phyloP scores from a whole-genome alignment of 352 stramenopile genomes.

The Globisporangium irregulare region DNA sequence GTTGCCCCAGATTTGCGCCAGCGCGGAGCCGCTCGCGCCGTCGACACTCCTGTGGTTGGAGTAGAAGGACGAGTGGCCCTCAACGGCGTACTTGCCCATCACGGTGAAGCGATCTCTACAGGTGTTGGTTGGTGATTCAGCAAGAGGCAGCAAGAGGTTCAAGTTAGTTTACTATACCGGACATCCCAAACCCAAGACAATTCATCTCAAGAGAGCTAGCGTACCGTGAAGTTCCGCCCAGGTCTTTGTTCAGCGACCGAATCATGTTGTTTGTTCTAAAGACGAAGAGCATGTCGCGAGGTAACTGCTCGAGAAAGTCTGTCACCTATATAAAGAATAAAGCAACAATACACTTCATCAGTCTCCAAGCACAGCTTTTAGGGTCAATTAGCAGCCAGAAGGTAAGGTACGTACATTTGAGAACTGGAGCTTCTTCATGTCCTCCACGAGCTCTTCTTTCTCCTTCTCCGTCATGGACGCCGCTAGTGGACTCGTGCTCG shows the following conservation, averaged over 20 bases:
- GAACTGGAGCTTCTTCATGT: conserved; percentile 65
- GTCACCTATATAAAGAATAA: conserved; percentile 36
- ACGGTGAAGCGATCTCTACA: conserved; percentile 69
- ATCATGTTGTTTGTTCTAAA: conserved; percentile 92
- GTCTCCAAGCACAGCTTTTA: neutral
- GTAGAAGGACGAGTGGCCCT: conserved; percentile 56
- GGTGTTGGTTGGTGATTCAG: neutral
- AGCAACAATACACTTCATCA: neutral
- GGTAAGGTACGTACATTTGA: conserved; percentile 42
- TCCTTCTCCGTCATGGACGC: conserved; percentile 70
- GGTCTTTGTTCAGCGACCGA: conserved; percentile 85
- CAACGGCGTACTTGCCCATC: conserved; percentile 71
- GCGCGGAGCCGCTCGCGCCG: neutral
- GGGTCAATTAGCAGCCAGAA: neutral
- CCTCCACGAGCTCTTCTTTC: conserved; percentile 44
- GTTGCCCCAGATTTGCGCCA: conserved; percentile 18
- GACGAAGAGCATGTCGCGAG: conserved; percentile 90
- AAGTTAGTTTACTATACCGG: neutral
- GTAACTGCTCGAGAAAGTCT: conserved; percentile 83
- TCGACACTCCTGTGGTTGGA: conserved; percentile 4
- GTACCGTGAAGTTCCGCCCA: conserved; percentile 72
- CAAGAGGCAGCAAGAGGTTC: neutral
- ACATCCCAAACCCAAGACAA: neutral
- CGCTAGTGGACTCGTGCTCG: conserved; percentile 56
- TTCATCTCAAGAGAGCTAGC: neutral